A percentile compares a stretch with the other conserved stretches of the same genome.
Evolutionary conservation across 1,284 basidiomycete genomes (phyloP).

Genomic region (Marasmius fiardii): DNA sequence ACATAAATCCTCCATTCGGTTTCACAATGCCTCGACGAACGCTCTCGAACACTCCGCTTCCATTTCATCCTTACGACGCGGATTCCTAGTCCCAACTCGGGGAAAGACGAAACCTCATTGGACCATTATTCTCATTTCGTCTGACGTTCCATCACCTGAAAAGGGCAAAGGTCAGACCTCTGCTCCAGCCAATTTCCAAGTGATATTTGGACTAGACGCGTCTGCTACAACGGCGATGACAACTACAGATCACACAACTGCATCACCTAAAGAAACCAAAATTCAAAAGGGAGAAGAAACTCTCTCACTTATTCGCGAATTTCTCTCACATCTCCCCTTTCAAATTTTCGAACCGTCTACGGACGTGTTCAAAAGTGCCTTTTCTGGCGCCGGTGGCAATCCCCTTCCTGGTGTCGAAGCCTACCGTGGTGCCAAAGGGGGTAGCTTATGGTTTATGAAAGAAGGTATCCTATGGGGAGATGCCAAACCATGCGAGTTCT

Average conservation of each 20-base stretch:
- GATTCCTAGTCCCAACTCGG: slow-evolving; percentile 64
- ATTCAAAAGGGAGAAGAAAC: slow-evolving; percentile 52
- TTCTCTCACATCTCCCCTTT: slow-evolving; percentile 47
- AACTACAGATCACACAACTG: slow-evolving; percentile 33
- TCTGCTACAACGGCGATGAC: slow-evolving; percentile 35
- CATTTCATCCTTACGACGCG: slow-evolving; percentile 43
- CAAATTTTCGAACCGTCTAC: slow-evolving; percentile 47
- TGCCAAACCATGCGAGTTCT: slow-evolving; percentile 72
- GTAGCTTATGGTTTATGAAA: slow-evolving; percentile 68
- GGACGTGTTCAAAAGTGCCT: slow-evolving; percentile 52
- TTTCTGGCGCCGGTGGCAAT: slow-evolving; percentile 26
- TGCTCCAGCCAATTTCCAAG: slow-evolving; percentile 36
- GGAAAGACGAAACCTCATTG: slow-evolving; percentile 65
- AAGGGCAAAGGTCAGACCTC: slow-evolving; percentile 21
- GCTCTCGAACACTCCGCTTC: slow-evolving; percentile 45
- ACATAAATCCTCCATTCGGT: slow-evolving; percentile 42
- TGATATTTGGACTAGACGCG: slow-evolving; percentile 67
- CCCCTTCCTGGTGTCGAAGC: slow-evolving; percentile 62
- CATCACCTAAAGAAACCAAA: slow-evolving; percentile 19
- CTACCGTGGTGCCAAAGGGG: slow-evolving; percentile 64
- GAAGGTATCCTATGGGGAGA: slow-evolving; percentile 71
- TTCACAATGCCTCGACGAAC: slow-evolving; percentile 44
- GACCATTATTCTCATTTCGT: slow-evolving; percentile 57
- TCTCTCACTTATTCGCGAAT: slow-evolving; percentile 42
- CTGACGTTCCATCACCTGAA: slow-evolving; percentile 37